Base-by-base conservation (phyloP, 176 grass and related monocot species). In the Pharus latifolius region DNA sequence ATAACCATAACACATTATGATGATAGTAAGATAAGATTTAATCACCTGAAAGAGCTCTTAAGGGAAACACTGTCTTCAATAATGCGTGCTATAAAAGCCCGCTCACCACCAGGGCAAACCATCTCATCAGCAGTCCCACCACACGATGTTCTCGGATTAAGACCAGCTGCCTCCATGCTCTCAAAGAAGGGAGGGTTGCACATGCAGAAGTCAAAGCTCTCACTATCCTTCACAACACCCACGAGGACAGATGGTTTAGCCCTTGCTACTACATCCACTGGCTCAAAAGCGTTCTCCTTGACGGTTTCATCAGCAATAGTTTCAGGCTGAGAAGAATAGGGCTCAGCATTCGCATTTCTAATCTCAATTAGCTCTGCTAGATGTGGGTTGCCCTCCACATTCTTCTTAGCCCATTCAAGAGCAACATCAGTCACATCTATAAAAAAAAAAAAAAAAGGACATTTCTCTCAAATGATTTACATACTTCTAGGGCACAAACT, bases 111-210 rank as follows among this genome's bases (percentile, higher is more conserved):
- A 65, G 64, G 78, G 50, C 84, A 97, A 65, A 90, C 87, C 87
- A 91, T 93, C 75, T 98, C 89, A 65, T 78, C 75, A 10, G 48
- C 7, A 28, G 89, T 98, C 24, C 89, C 87, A 25, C 89, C 90
- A 58, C 87, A 93, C 0, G 81, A 83, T 72, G 94, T 98, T 65
- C 83, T 93, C 5, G 87, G 94, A 62, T 98, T 93, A 52, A 90
- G 83, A 71, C 90, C 81, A 41, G 90, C 87, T 85, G 83, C 95
- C 48, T 90, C 75, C 65, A 88, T 85, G 79, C 66, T 88, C 41
- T 93, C 95, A 83, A 98, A 98, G 78, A 98, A 98, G 58, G 90
- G 95, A 43, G 95, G 95, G 67, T 98, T 93, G 75, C 89, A 93
- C 95, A 98, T 88, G 81, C 95, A 98, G 35, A 98, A 98, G 56